These are phyloP conservation scores for Cytidiella melzeri DNA, from an alignment of 768 basidiomycete genomes.

Conservation along the genomic window DNA sequence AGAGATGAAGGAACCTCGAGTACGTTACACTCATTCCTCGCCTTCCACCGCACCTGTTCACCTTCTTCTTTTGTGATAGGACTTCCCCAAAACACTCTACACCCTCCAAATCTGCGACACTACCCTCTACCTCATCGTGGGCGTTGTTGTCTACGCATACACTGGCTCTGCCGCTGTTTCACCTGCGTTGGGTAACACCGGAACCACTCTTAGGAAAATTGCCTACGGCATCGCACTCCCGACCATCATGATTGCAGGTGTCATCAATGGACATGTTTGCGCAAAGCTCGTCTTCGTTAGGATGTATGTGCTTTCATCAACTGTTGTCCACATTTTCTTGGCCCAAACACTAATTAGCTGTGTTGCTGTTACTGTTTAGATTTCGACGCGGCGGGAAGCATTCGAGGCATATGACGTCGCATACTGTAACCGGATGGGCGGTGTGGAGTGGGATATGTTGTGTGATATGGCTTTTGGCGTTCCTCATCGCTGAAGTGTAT, in stretches of 20 bases:
- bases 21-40: not conserved
- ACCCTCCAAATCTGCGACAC: conserved; percentile 24
- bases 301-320: conserved; percentile 13
- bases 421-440: conserved; percentile 22
- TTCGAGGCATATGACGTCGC: conserved; percentile 24
- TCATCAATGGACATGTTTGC: conserved; percentile 27
- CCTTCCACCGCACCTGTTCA: not conserved
- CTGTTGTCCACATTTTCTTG: not conserved
- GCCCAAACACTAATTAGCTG: not conserved
- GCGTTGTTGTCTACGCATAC: conserved; percentile 25
- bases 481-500: conserved; percentile 27
- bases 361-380: conserved; percentile 7
- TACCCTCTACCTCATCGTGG: conserved; percentile 25
- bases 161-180: conserved; percentile 21
- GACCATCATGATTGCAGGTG: conserved; percentile 27
- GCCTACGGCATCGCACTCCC: conserved; percentile 26
- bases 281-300: conserved; percentile 25
- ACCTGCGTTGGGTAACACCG: conserved; percentile 27
- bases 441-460: conserved; percentile 24
- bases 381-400: conserved; percentile 22
- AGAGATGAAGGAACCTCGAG: conserved; percentile 25
- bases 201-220: conserved; percentile 18
- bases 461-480: conserved; percentile 22
- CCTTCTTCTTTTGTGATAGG: conserved; percentile 5
- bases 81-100: conserved; percentile 26